Evolutionary conservation across 2,329 filamentous ascomycete genomes (phyloP).

Genomic region (Magnaporthiopsis poae): DNA sequence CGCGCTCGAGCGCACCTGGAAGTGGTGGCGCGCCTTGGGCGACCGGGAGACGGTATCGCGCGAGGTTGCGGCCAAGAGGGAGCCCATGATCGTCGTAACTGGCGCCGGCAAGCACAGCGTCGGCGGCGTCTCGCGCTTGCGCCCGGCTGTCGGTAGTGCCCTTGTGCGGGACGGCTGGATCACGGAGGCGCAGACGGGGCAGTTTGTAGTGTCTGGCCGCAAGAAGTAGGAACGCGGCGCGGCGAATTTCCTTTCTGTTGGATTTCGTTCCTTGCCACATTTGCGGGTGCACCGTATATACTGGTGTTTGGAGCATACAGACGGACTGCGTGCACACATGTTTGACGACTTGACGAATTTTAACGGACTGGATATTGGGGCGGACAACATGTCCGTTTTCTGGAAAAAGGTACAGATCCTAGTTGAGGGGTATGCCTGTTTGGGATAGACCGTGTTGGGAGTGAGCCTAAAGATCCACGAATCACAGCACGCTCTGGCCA

Average conservation of each 20-base stretch:
- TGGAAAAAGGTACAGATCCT: neutral
- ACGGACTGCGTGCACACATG: neutral
- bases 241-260: neutral
- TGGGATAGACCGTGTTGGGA: neutral
- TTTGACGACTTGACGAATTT: neutral
- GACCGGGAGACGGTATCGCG: slow-evolving; percentile 31
- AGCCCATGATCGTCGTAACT: slow-evolving; percentile 65
- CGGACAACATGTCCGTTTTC: neutral
- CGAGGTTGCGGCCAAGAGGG: slow-evolving; percentile 30
- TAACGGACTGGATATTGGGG: neutral
- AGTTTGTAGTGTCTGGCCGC: slow-evolving; percentile 58
- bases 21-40: slow-evolving; percentile 65
- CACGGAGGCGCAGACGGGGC: slow-evolving; percentile 61
- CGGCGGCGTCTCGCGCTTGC: slow-evolving; percentile 64
- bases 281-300: too few species aligned
- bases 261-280: neutral
- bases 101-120: slow-evolving; percentile 70
- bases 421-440: neutral
- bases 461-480: neutral
- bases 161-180: slow-evolving; percentile 76
- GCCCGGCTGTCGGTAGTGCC: slow-evolving; percentile 68
- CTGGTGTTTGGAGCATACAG: neutral
- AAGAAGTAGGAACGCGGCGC: slow-evolving; percentile 8
- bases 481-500: neutral
- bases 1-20: slow-evolving; percentile 52